These are phyloP conservation scores for Bipolaris zeicola DNA, from an alignment of 2,329 filamentous ascomycete species.

Conservation along the genomic window DNA sequence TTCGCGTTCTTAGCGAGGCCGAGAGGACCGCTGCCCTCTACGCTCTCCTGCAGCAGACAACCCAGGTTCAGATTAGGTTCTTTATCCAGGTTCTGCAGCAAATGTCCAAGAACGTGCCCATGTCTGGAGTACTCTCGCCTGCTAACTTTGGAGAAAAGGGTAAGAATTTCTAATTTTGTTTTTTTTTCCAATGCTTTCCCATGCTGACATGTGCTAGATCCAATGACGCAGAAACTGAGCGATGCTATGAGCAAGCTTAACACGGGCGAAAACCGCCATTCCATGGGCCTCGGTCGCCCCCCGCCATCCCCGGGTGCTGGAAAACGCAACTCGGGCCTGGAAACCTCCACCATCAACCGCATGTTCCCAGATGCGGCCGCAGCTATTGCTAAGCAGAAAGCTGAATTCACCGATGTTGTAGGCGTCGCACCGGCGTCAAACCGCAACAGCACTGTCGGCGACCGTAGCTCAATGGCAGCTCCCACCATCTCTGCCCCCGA, in stretches of 20 bases:
- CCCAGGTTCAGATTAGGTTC: conserved; percentile 97
- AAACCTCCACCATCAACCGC: conserved; percentile 90
- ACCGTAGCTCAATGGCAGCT: conserved; percentile 74
- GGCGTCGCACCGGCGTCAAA: conserved; percentile 89
- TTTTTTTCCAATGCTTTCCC: background rate
- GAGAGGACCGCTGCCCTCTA: conserved; percentile 95
- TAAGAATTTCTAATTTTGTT: conserved; percentile 48
- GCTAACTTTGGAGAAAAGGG: conserved; percentile 94
- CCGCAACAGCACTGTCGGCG: conserved; percentile 84
- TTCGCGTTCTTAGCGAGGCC: conserved; percentile 93
- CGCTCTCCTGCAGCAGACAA: conserved; percentile 95
- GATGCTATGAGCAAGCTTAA: conserved; percentile 97
- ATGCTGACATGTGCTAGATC: conserved; percentile 64
- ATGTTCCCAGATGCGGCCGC: conserved; percentile 99
- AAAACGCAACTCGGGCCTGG: conserved; percentile 94
- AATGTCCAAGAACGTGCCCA: conserved; percentile 97
- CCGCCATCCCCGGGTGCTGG: conserved; percentile 70
- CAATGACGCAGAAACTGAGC: conserved; percentile 93
- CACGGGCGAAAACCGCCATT: conserved; percentile 85
- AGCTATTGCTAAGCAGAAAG: conserved; percentile 98
- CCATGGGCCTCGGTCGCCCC: conserved; percentile 72
- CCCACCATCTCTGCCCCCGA: conserved; percentile 75
- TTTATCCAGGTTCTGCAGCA: conserved; percentile 99
- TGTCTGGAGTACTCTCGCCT: conserved; percentile 93
- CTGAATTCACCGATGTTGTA: conserved; percentile 94